Evolutionary conservation across 2,329 filamentous ascomycete genomes (phyloP).

Genomic region (Aspergillus floridensis): DNA sequence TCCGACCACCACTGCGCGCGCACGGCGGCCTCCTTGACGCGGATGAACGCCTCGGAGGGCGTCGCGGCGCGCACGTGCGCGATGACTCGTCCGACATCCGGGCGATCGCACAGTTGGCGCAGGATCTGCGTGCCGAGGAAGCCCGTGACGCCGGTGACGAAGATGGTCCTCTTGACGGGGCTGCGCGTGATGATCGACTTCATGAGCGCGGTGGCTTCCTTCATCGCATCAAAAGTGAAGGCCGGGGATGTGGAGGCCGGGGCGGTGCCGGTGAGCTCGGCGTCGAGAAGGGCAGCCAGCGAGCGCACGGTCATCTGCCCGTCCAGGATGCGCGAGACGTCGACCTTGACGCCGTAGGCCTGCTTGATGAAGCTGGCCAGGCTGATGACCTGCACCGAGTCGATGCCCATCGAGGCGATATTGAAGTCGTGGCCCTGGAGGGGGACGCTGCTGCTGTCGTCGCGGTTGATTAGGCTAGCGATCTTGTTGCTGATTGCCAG

Average conservation of each 20-base stretch:
- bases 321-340: conserved; percentile 13
- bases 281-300: conserved; percentile 9
- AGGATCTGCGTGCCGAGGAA: conserved; percentile 25
- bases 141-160: conserved; percentile 23
- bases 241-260: neutral
- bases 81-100: conserved; percentile 14
- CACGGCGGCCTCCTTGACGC: conserved; percentile 10
- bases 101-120: conserved; percentile 13
- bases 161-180: conserved; percentile 12
- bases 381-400: conserved; percentile 16
- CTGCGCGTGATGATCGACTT: conserved; percentile 8
- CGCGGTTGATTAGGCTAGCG: conserved; percentile 4
- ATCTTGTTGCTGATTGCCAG: conserved; percentile 12
- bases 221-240: conserved; percentile 12
- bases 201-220: conserved; percentile 9
- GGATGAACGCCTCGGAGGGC: neutral
- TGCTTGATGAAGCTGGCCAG: conserved; percentile 17
- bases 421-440: conserved; percentile 11
- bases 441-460: neutral
- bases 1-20: conserved; percentile 20
- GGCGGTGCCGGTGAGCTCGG: conserved; percentile 7
- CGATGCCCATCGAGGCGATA: conserved; percentile 12
- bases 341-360: conserved; percentile 13
- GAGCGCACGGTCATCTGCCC: conserved; percentile 15
- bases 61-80: conserved; percentile 17